Evolutionary conservation across 345 rosid genomes (phyloP).

Genomic region (Noccaea bulbosa): DNA sequence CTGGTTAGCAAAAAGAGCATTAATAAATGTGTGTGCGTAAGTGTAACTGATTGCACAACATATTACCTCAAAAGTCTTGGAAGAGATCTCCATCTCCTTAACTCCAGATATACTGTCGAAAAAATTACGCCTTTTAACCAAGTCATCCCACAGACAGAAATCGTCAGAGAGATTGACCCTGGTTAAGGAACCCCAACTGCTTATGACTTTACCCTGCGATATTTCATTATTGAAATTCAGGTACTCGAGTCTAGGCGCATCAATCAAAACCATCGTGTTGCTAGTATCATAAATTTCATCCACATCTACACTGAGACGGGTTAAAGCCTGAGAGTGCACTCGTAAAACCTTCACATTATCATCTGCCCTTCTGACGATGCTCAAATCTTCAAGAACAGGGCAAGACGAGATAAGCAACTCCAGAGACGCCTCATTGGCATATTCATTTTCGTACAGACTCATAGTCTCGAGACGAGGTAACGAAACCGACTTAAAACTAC

Average conservation of each 20-base stretch:
- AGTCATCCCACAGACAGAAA: not conserved
- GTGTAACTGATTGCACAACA: not conserved
- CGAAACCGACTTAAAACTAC: constrained; percentile 9
- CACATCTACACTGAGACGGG: not conserved
- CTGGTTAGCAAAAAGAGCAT: too few species aligned
- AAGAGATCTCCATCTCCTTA: not conserved
- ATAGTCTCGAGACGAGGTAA: constrained; percentile 27
- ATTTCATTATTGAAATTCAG: not conserved
- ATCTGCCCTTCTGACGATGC: constrained; percentile 11
- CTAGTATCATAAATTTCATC: too few species aligned
- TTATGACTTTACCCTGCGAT: not conserved
- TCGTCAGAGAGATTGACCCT: not conserved
- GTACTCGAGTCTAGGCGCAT: constrained; percentile 3
- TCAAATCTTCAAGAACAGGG: constrained; percentile 26
- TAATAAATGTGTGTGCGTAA: not conserved
- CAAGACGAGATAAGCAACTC: constrained; percentile 29
- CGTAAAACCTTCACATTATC: constrained; percentile 25
- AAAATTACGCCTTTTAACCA: not conserved
- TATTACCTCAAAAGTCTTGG: not conserved
- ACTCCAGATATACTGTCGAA: constrained; percentile 1
- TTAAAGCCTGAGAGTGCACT: constrained; percentile 26
- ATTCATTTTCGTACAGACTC: constrained; percentile 21
- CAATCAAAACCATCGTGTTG: not conserved
- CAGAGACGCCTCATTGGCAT: constrained; percentile 1
- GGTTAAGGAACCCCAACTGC: not conserved